phyloP scores from a whole-genome alignment of 306 rosid species.

The Vigna radiata region DNA sequence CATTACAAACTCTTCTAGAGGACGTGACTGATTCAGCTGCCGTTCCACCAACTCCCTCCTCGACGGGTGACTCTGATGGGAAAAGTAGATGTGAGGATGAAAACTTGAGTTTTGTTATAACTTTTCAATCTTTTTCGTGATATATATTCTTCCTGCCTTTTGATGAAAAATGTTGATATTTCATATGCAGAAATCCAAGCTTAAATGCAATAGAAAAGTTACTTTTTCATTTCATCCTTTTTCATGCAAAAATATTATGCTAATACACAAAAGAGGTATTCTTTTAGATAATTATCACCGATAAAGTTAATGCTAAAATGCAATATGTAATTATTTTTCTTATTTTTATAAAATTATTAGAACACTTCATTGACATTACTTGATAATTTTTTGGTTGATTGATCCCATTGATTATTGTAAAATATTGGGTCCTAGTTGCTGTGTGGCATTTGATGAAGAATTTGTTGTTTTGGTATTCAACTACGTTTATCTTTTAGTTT shows the following conservation, averaged over 20 bases:
- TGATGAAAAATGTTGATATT: constrained; percentile 11
- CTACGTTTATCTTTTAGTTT: constrained; percentile 19
- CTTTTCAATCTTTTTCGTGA: constrained; percentile 7
- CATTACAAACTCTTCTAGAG: constrained; percentile 97
- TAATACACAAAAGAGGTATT: neutral
- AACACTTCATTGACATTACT: constrained; percentile 16
- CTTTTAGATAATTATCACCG: neutral
- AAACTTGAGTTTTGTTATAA: constrained; percentile 37
- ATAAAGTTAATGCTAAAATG: constrained; percentile 9
- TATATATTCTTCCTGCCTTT: constrained; percentile 4
- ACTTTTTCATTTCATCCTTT: neutral
- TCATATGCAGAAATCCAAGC: constrained; percentile 17
- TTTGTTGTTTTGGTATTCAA: constrained; percentile 12
- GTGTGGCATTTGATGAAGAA: constrained; percentile 39
- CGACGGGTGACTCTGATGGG: constrained; percentile 97
- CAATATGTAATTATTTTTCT: neutral
- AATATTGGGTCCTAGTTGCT: constrained; percentile 21
- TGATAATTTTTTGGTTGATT: constrained; percentile 9
- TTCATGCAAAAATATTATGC: neutral
- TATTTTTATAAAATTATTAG: neutral
- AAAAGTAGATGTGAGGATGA: constrained; percentile 81
- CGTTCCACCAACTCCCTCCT: constrained; percentile 71
- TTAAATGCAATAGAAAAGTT: neutral
- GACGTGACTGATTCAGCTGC: constrained; percentile 69
- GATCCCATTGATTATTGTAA: constrained; percentile 15